These are phyloP conservation scores for Panicum hallii DNA, from an alignment of 202 grass and related monocot species.

Conservation along the genomic window DNA sequence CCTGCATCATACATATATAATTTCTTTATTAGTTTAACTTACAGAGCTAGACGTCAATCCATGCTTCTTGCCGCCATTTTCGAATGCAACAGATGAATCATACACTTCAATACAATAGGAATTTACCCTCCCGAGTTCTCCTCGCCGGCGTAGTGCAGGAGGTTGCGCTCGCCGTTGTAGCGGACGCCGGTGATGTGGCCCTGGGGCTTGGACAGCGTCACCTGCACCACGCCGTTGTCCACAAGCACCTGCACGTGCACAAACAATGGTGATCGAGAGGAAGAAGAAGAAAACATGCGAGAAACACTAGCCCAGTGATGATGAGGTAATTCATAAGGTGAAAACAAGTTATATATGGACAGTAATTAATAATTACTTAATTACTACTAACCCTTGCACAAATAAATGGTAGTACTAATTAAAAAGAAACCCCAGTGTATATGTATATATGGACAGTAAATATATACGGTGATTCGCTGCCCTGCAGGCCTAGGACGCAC, in stretches of 20 bases:
- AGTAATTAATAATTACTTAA: neutral
- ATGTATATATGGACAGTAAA: neutral
- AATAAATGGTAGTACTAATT: too few relatives aligned
- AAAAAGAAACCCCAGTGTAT: neutral
- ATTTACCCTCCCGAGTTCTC: conserved; percentile 59
- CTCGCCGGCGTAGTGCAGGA: conserved; percentile 32
- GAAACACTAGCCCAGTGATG: too few relatives aligned
- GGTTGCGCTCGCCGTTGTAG: conserved; percentile 59
- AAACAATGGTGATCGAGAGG: neutral
- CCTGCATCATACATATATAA: conserved; percentile 35
- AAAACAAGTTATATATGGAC: neutral
- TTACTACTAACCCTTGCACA: too few relatives aligned
- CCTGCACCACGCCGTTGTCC: conserved; percentile 69
- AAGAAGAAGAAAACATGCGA: neutral
- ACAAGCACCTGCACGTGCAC: conserved; percentile 55
- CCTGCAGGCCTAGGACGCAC: too few relatives aligned
- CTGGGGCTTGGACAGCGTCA: conserved; percentile 60
- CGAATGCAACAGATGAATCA: neutral
- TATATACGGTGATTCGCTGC: neutral
- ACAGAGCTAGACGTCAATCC: too few relatives aligned
- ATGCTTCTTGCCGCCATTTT: neutral
- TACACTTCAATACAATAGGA: neutral
- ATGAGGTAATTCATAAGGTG: neutral
- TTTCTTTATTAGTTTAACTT: neutral
- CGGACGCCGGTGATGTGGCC: conserved; percentile 60